These are phyloP conservation scores for Pseudognaphalium luteoalbum DNA, from an alignment of 129 eudicot species.

Conservation along the genomic window DNA sequence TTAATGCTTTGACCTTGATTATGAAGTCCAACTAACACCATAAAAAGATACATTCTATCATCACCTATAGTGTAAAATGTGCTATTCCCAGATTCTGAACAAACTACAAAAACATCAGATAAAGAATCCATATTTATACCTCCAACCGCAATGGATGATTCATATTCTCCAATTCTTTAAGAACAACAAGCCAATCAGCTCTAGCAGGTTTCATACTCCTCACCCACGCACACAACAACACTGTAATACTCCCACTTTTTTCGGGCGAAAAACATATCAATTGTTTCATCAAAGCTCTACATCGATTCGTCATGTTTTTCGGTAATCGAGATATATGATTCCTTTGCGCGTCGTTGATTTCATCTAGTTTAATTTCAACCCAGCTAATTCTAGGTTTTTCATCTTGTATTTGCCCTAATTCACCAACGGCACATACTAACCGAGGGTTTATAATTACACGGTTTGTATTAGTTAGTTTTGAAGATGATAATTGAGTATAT, in stretches of 20 bases:
- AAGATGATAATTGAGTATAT: conserved; percentile 15
- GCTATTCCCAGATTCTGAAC: not conserved
- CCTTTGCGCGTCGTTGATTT: conserved; percentile 62
- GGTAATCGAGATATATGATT: conserved; percentile 64
- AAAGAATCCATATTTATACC: conserved; percentile 32
- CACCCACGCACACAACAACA: conserved; percentile 72
- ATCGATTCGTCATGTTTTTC: conserved; percentile 68
- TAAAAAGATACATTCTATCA: not conserved
- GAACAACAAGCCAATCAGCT: conserved; percentile 91
- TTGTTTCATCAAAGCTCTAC: conserved; percentile 75
- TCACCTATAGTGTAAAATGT: not conserved
- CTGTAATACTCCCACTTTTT: conserved; percentile 32
- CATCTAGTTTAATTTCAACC: conserved; percentile 42
- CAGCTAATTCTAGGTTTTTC: conserved; percentile 46
- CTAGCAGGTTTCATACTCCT: conserved; percentile 76
- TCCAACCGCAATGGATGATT: conserved; percentile 68
- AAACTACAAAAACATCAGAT: not conserved
- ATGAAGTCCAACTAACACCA: conserved; percentile 1
- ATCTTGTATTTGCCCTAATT: conserved; percentile 33
- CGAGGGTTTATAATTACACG: not conserved
- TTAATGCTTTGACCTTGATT: conserved; percentile 7
- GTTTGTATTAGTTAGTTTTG: conserved; percentile 11
- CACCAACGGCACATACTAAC: conserved; percentile 26
- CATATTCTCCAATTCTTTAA: conserved; percentile 63
- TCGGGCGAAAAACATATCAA: conserved; percentile 65